These are phyloP conservation scores for Ogataea nonfermentans DNA, from an alignment of 805 yeast genomes.

Conservation along the genomic window DNA sequence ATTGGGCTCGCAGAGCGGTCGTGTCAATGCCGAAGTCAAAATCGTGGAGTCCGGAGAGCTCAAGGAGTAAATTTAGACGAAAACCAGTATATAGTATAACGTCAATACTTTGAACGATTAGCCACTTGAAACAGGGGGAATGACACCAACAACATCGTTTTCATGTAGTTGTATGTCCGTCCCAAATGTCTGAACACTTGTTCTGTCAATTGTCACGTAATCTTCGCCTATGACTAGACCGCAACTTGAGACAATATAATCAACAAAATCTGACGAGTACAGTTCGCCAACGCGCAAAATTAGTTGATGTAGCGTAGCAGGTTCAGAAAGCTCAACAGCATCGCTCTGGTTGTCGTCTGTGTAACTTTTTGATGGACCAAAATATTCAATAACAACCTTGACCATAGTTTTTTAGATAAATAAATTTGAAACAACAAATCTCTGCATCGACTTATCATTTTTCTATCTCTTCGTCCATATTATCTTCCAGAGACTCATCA, in stretches of 20 bases:
- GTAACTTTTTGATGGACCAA: slow-evolving; percentile 34
- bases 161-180: slow-evolving; percentile 10
- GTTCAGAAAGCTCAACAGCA: background rate
- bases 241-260: slow-evolving; percentile 24
- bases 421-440: background rate
- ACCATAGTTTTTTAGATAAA: slow-evolving; percentile 7
- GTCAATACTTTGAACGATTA: slow-evolving; percentile 5
- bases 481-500: slow-evolving; percentile 8
- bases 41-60: slow-evolving; percentile 60
- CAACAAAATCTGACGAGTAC: slow-evolving; percentile 21
- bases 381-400: slow-evolving; percentile 26
- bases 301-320: slow-evolving; percentile 8
- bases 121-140: slow-evolving; percentile 36
- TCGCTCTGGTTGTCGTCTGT: slow-evolving; percentile 23
- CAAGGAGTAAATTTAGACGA: slow-evolving; percentile 20
- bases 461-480: slow-evolving; percentile 3
- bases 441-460: background rate
- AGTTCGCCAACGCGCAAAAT: slow-evolving; percentile 1
- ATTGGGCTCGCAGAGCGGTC: slow-evolving; percentile 50
- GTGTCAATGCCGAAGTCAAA: slow-evolving; percentile 46
- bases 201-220: slow-evolving; percentile 25
- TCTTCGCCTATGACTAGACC: slow-evolving; percentile 31
- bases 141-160: slow-evolving; percentile 26
- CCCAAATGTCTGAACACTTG: slow-evolving; percentile 2
- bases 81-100: background rate